Percentiles rank a stretch among this genome's conserved stretches.
phyloP scores from a whole-genome alignment of 441 rosid species.

The Populus trichocarpa region DNA sequence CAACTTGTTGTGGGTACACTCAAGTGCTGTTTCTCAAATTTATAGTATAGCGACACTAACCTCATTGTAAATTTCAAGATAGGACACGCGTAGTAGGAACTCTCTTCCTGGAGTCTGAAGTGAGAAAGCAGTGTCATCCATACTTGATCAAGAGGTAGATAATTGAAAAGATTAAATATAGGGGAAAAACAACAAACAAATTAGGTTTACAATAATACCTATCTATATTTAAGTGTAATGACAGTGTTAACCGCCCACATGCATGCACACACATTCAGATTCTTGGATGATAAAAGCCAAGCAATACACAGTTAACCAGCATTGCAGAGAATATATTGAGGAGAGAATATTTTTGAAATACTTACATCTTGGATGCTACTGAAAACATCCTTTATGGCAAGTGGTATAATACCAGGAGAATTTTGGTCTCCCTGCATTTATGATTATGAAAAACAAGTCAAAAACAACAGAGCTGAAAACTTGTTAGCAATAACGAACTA shows the following conservation, averaged over 20 bases:
- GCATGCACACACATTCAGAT: not conserved
- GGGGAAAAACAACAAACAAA: not conserved
- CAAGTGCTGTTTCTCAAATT: not conserved
- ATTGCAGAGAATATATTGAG: not conserved
- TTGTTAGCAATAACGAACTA: not conserved
- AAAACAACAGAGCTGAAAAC: conserved; percentile 4
- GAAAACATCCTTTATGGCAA: conserved; percentile 98
- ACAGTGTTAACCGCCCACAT: not conserved
- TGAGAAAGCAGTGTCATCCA: conserved; percentile 24
- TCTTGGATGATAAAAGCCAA: not conserved
- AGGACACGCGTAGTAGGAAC: conserved; percentile 95
- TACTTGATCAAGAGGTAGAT: conserved; percentile 5
- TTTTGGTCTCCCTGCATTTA: conserved; percentile 86
- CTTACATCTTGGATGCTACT: conserved; percentile 98
- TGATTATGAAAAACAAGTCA: conserved; percentile 14
- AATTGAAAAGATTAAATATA: not conserved
- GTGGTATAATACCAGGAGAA: conserved; percentile 93
- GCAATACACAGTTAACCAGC: not conserved
- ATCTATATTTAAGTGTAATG: not conserved
- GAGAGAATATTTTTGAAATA: conserved; percentile 8
- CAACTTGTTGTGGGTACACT: not conserved
- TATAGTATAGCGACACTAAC: conserved; percentile 34
- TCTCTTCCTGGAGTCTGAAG: conserved; percentile 98
- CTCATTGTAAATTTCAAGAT: conserved; percentile 99
- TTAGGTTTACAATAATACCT: not conserved